phyloP scores from a whole-genome alignment of 1,139 yeast species.

The Maudiozyma humilis region DNA sequence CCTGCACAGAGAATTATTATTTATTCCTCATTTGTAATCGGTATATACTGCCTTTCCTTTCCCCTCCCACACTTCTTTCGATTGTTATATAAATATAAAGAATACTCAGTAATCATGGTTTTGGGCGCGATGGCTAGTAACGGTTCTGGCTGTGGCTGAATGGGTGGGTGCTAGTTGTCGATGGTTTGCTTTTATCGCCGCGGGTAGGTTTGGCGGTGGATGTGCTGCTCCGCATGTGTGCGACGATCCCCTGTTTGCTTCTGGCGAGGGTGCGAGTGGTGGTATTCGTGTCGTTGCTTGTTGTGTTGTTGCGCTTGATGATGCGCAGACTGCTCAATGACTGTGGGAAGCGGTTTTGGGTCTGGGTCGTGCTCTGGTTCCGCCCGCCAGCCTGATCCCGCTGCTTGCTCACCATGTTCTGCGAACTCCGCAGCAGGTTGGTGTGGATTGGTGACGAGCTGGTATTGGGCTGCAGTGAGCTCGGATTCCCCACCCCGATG shows the following conservation, averaged over 20 bases:
- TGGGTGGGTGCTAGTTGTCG: too few species aligned
- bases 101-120: background rate
- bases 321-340: constrained; percentile 19
- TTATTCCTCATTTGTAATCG: background rate
- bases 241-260: constrained; percentile 12
- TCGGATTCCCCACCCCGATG: background rate
- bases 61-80: background rate
- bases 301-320: constrained; percentile 17
- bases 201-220: background rate
- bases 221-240: constrained; percentile 17
- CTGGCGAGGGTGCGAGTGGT: constrained; percentile 8
- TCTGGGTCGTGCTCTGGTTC: too few species aligned
- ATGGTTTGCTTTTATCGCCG: background rate
- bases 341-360: constrained; percentile 13
- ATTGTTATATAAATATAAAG: background rate
- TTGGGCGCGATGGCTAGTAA: background rate
- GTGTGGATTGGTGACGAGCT: constrained; percentile 1
- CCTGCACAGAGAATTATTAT: background rate
- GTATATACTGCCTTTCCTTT: background rate
- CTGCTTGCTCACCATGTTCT: background rate
- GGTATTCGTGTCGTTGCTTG: constrained; percentile 6
- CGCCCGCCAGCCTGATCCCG: background rate
- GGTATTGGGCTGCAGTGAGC: background rate
- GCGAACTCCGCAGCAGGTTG: background rate
- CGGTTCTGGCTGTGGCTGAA: too few species aligned